A percentile compares a stretch with the other conserved stretches of the same genome.
Evolutionary conservation across 1,284 basidiomycete genomes (phyloP).

Genomic region (Cryptococcus hybrid): DNA sequence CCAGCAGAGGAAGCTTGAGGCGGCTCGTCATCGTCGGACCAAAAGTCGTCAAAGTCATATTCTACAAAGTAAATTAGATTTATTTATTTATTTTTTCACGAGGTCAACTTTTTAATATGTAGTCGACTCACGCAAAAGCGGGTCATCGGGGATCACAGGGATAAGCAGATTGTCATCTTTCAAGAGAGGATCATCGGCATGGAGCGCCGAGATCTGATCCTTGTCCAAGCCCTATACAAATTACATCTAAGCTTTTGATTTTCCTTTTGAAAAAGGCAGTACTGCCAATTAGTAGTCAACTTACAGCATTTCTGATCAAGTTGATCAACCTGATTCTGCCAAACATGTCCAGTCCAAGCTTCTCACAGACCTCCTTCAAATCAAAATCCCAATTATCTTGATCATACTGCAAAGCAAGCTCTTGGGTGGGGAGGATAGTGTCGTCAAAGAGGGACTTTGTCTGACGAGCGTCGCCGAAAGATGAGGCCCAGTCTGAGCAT

Average conservation of each 20-base stretch:
- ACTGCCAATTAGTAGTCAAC: conserved; percentile 6
- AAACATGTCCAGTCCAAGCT: conserved; percentile 61
- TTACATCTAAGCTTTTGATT: background rate
- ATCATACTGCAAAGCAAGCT: conserved; percentile 67
- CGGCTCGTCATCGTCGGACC: conserved; percentile 60
- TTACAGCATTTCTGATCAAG: conserved; percentile 71
- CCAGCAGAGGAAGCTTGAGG: conserved; percentile 4
- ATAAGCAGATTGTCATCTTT: conserved; percentile 71
- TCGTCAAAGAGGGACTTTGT: conserved; percentile 82
- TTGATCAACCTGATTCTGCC: conserved; percentile 78
- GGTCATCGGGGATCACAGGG: conserved; percentile 78
- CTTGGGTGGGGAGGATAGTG: conserved; percentile 59
- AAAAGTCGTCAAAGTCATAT: conserved; percentile 60
- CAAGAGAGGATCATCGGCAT: conserved; percentile 63
- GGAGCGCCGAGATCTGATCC: conserved; percentile 54
- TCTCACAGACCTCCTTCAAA: conserved; percentile 22
- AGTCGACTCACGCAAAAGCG: conserved; percentile 69
- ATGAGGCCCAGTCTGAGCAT: conserved; percentile 44
- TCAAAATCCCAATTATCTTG: conserved; percentile 54
- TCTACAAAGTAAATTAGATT: conserved; percentile 50
- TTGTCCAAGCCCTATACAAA: conserved; percentile 13
- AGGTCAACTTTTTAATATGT: background rate
- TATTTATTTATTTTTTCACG: background rate
- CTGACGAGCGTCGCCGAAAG: conserved; percentile 34
- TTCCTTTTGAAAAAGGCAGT: background rate